A percentile compares a stretch with the other conserved stretches of the same genome.
Evolutionary conservation across 1,284 basidiomycete genomes (phyloP).

Genomic region (Naganishia albida): DNA sequence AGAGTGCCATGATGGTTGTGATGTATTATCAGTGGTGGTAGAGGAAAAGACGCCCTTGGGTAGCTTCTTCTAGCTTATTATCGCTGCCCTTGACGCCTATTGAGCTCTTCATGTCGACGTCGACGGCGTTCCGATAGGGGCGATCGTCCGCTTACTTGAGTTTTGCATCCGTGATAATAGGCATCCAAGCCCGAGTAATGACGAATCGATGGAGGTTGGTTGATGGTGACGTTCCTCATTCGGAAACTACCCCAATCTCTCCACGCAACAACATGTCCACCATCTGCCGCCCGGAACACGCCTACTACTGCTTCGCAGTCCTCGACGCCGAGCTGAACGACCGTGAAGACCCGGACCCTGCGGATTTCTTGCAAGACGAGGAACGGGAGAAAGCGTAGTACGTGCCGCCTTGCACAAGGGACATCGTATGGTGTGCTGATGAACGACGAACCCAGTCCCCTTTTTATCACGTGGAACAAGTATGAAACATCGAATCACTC

Average conservation of each 20-base stretch:
- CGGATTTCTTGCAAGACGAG: slow-evolving; percentile 36
- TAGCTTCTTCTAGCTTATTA: too few species aligned
- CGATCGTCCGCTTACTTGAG: too few species aligned
- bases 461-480: slow-evolving; percentile 96
- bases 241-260: too few species aligned
- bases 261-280: not conserved
- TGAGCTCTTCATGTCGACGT: too few species aligned
- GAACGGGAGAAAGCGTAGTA: slow-evolving; percentile 43
- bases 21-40: not conserved
- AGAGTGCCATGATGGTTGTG: slow-evolving; percentile 3
- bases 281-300: slow-evolving; percentile 52
- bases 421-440: not conserved
- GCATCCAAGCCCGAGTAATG: too few species aligned
- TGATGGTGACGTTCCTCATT: too few species aligned
- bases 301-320: slow-evolving; percentile 58
- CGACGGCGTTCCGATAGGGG: too few species aligned
- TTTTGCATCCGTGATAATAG: too few species aligned
- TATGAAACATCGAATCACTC: slow-evolving; percentile 23
- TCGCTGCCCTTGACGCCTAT: too few species aligned
- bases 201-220: too few species aligned
- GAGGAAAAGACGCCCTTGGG: not conserved
- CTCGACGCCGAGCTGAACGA: slow-evolving; percentile 51
- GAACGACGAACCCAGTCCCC: slow-evolving; percentile 61
- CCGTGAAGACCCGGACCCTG: slow-evolving; percentile 27
- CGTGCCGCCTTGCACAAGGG: slow-evolving; percentile 9